Conservation (phyloP, 306 rosid genomes). For the Lathyrus aphaca region DNA sequence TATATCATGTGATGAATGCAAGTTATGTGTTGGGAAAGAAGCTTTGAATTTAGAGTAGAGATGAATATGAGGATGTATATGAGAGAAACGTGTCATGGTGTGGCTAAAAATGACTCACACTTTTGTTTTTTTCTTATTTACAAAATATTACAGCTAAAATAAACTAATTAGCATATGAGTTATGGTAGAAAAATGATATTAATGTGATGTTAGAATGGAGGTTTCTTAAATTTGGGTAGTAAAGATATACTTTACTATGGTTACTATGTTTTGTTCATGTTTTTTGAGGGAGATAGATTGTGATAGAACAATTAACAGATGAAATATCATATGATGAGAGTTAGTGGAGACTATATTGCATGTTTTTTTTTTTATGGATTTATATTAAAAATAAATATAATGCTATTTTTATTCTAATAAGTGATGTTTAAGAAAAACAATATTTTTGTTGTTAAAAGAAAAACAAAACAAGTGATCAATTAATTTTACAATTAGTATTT, state of each 20-base stretch:
- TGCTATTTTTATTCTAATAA: no score
- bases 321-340: background rate
- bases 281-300: background rate
- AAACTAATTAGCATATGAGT: background rate
- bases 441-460: no score
- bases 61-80: constrained; percentile 36
- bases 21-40: constrained; percentile 29
- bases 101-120: constrained; percentile 55
- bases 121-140: constrained; percentile 42
- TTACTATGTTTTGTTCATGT: background rate
- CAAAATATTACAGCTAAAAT: constrained; percentile 33
- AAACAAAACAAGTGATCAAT: no score
- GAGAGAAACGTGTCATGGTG: constrained; percentile 54
- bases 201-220: constrained; percentile 35
- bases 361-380: no score
- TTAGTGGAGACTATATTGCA: background rate
- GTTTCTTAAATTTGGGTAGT: background rate
- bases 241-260: background rate
- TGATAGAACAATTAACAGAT: background rate
- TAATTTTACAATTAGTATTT: no score
- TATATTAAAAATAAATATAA: no score
- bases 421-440: no score
- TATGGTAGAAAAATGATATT: constrained; percentile 24
- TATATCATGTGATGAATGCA: constrained; percentile 33
- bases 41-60: constrained; percentile 31